A percentile compares a stretch with the other conserved stretches of the same genome.
phyloP scores from a whole-genome alignment of 371 early-diverging fungal genomes.

The Mucor piriformis region DNA sequence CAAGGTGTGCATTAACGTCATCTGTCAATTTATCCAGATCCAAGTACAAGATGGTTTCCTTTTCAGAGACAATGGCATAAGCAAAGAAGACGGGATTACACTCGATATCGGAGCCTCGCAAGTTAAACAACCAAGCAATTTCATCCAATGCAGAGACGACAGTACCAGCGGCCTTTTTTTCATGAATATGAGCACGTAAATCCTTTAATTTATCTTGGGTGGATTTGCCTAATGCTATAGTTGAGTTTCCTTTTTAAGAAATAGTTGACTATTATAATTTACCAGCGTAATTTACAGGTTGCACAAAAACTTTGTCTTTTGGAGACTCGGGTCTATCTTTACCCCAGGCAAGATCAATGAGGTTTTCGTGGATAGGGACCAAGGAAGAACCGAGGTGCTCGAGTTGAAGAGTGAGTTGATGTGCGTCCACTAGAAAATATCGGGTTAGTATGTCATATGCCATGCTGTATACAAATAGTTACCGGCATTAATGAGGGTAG shows the following conservation, averaged over 20 bases:
- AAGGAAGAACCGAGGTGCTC: slow-evolving; percentile 55
- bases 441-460: too few relatives aligned
- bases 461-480: slow-evolving; percentile 5
- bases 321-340: slow-evolving; percentile 72
- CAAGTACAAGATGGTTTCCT: slow-evolving; percentile 78
- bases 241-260: slow-evolving; percentile 3
- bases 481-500: slow-evolving; percentile 77
- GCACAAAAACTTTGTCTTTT: slow-evolving; percentile 64
- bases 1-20: slow-evolving; percentile 56
- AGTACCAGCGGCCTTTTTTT: slow-evolving; percentile 72
- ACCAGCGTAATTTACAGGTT: slow-evolving; percentile 78
- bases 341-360: slow-evolving; percentile 88
- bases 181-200: slow-evolving; percentile 61
- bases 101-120: slow-evolving; percentile 96
- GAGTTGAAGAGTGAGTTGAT: slow-evolving; percentile 57
- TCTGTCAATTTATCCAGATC: slow-evolving; percentile 75
- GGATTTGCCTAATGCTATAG: slow-evolving; percentile 31
- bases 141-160: slow-evolving; percentile 91
- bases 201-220: slow-evolving; percentile 63
- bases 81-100: slow-evolving; percentile 99
- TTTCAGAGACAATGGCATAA: slow-evolving; percentile 80
- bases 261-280: slow-evolving; percentile 14
- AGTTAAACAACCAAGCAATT: slow-evolving; percentile 96
- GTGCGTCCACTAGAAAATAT: slow-evolving; percentile 57
- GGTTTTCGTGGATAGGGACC: slow-evolving; percentile 65